Percentiles rank a stretch among this genome's conserved stretches.
Conservation (phyloP, 352 stramenopile genomes). For the Phytophthora crassamura region DNA sequence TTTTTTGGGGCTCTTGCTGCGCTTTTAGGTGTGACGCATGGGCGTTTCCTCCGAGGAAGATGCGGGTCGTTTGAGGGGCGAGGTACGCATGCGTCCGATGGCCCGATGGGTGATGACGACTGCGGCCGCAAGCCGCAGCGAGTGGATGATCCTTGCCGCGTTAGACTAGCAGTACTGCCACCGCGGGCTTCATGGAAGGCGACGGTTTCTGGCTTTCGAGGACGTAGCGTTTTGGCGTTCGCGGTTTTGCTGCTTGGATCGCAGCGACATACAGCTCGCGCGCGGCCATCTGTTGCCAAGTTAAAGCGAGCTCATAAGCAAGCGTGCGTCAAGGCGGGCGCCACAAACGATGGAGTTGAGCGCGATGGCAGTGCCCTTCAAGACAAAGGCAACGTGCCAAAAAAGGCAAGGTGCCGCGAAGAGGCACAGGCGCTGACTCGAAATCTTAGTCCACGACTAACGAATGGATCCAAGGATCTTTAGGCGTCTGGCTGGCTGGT, state of each 20-base stretch:
- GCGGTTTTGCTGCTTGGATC: constrained; percentile 16
- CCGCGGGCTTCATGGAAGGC: constrained; percentile 1
- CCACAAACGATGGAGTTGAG: no score
- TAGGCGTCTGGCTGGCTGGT: background rate
- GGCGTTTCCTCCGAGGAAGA: constrained; percentile 8
- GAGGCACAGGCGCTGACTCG: constrained; percentile 7
- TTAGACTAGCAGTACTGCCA: no score
- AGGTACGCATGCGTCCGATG: constrained; percentile 15
- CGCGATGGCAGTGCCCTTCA: no score
- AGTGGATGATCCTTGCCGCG: background rate
- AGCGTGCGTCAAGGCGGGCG: background rate
- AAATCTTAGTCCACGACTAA: constrained; percentile 30
- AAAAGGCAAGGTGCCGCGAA: background rate
- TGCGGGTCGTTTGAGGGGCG: constrained; percentile 7
- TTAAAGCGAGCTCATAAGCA: constrained; percentile 24
- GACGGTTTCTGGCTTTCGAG: constrained; percentile 10
- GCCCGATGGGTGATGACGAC: constrained; percentile 26
- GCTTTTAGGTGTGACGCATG: constrained; percentile 6
- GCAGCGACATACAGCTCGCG: constrained; percentile 20
- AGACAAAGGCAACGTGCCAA: constrained; percentile 3
- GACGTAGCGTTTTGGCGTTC: background rate
- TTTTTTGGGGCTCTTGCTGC: background rate
- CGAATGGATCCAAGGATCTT: constrained; percentile 15
- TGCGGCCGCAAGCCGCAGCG: constrained; percentile 6
- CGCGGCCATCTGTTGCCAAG: constrained; percentile 28